These are phyloP conservation scores for Phytopythium kandeliae DNA, from an alignment of 352 stramenopile genomes.

Conservation along the genomic window DNA sequence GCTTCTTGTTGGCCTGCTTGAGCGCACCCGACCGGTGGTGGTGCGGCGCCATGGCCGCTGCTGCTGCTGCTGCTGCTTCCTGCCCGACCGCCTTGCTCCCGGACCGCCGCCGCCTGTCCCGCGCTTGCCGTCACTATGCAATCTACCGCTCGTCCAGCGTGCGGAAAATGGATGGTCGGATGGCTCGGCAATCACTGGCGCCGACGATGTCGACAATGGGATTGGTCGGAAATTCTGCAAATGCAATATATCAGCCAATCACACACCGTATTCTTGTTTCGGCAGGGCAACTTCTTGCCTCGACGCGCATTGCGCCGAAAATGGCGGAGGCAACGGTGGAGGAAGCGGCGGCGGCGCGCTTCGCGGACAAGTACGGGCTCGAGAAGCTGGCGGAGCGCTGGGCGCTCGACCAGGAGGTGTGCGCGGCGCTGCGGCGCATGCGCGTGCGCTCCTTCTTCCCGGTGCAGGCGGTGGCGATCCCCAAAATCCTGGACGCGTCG, in stretches of 20 bases:
- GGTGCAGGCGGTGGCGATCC: conserved; percentile 94
- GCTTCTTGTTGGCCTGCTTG: conserved; percentile 91
- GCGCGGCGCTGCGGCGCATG: conserved; percentile 28
- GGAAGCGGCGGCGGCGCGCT: conserved; percentile 23
- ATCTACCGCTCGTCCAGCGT: background rate
- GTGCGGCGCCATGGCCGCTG: conserved; percentile 51
- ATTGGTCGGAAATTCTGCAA: conserved; percentile 2
- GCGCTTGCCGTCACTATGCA: background rate
- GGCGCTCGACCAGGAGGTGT: conserved; percentile 37
- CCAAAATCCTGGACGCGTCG: conserved; percentile 83
- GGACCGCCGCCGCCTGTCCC: background rate
- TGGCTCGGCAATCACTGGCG: conserved; percentile 6
- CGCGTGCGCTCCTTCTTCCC: conserved; percentile 90
- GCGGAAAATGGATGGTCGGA: conserved; percentile 1
- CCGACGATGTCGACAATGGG: background rate
- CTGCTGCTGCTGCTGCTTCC: background rate
- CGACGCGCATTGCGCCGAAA: no score
- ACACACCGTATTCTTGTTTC: no score
- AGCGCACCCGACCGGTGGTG: conserved; percentile 86
- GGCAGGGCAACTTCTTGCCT: background rate
- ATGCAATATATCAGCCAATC: background rate
- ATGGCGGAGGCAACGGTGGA: conserved; percentile 10
- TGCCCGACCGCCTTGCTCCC: background rate
- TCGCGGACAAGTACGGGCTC: conserved; percentile 62
- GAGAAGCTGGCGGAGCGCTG: conserved; percentile 52